These are phyloP conservation scores for Fusarium decemcellulare DNA, from an alignment of 2,329 filamentous ascomycete species.

Conservation along the genomic window DNA sequence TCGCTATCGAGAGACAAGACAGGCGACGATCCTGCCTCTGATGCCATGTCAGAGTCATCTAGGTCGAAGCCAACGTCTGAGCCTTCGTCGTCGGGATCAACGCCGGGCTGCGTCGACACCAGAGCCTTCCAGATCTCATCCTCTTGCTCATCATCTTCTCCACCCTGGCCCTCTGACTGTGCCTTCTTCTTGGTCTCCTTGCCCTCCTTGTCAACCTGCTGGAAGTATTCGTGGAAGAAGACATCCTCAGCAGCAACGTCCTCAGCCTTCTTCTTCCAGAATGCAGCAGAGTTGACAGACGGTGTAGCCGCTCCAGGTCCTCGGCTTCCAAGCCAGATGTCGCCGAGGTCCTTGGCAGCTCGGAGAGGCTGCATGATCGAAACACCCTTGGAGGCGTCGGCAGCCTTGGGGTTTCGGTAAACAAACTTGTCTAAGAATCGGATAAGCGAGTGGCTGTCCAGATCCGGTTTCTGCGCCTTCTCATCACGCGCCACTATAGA, in stretches of 20 bases:
- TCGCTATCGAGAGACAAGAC: constrained; percentile 59
- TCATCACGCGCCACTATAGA: constrained; percentile 78
- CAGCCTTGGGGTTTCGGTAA: constrained; percentile 92
- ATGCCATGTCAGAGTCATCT: constrained; percentile 65
- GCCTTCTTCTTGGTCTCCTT: constrained; percentile 70
- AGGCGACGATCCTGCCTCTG: constrained; percentile 60
- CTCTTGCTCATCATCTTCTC: constrained; percentile 73
- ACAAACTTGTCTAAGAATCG: constrained; percentile 98
- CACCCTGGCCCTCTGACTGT: constrained; percentile 54
- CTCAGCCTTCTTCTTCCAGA: constrained; percentile 92
- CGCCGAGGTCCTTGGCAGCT: constrained; percentile 66
- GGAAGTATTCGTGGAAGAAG: constrained; percentile 99
- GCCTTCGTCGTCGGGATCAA: constrained; percentile 61
- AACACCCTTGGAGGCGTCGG: constrained; percentile 76
- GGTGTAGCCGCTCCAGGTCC: constrained; percentile 53
- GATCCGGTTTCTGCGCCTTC: constrained; percentile 89
- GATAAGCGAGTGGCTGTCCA: constrained; percentile 90
- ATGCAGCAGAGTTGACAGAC: constrained; percentile 85
- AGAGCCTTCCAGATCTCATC: constrained; percentile 95
- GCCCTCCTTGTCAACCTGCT: constrained; percentile 74
- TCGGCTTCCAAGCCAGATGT: constrained; percentile 70
- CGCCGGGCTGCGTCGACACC: constrained; percentile 82
- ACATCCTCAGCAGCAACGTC: constrained; percentile 92
- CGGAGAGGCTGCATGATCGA: constrained; percentile 97
- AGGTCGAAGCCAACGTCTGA: constrained; percentile 65